phyloP scores from a whole-genome alignment of 768 basidiomycete species.

The Termitomyces sp. region DNA sequence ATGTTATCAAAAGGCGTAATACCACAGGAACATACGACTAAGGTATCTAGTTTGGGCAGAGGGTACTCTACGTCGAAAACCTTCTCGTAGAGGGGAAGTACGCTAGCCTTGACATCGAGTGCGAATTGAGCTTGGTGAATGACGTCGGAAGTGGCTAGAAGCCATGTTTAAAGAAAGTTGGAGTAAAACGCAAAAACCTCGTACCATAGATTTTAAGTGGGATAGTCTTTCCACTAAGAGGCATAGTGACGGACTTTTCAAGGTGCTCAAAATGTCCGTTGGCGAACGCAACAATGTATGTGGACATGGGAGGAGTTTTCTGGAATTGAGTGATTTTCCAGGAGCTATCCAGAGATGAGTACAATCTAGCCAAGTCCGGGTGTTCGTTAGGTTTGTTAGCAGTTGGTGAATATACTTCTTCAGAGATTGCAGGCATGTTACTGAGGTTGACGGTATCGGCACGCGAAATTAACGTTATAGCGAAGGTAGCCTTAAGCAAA shows the following conservation, averaged over 20 bases:
- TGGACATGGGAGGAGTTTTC: constrained; percentile 82
- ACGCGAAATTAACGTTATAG: constrained; percentile 76
- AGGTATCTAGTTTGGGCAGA: constrained; percentile 90
- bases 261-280: constrained; percentile 75
- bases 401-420: constrained; percentile 38
- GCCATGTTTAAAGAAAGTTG: not conserved
- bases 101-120: constrained; percentile 78
- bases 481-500: constrained; percentile 78
- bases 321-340: constrained; percentile 87
- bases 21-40: constrained; percentile 51
- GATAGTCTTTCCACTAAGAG: constrained; percentile 72
- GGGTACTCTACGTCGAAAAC: constrained; percentile 92
- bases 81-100: constrained; percentile 87
- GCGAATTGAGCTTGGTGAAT: constrained; percentile 84
- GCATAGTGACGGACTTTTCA: constrained; percentile 73
- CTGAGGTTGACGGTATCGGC: constrained; percentile 69
- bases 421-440: constrained; percentile 81
- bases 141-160: constrained; percentile 69
- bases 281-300: constrained; percentile 85
- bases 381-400: constrained; percentile 20
- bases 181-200: constrained; percentile 11
- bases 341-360: constrained; percentile 34
- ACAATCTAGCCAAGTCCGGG: constrained; percentile 34
- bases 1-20: not conserved
- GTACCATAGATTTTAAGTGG: constrained; percentile 83